Evolutionary conservation across 139 green algal species (phyloP).

Genomic region (Coelastrella sp.): DNA sequence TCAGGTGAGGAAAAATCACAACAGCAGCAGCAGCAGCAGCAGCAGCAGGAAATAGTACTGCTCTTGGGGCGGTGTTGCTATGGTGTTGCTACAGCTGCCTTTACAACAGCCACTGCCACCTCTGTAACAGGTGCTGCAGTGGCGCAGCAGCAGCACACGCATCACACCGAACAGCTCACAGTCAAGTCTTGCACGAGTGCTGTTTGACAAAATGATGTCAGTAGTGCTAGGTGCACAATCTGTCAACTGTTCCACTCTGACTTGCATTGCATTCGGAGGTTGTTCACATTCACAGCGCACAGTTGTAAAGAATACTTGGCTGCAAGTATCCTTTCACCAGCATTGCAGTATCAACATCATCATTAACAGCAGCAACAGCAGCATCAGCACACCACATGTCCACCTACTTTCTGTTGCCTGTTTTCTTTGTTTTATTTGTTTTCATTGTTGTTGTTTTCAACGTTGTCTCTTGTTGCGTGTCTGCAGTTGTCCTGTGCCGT

Average conservation of each 20-base stretch:
- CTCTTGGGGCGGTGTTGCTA: too few relatives aligned
- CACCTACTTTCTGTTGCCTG: too few relatives aligned
- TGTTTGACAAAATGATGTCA: neutral
- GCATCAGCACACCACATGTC: neutral
- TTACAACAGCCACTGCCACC: neutral
- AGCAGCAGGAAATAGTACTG: slow-evolving; percentile 39
- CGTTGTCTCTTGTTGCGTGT: neutral
- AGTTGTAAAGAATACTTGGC: too few relatives aligned
- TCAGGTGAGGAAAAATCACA: slow-evolving; percentile 60
- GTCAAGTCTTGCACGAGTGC: too few relatives aligned
- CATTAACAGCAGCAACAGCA: neutral
- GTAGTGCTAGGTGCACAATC: neutral
- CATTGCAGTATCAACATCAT: too few relatives aligned
- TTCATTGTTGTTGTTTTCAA: neutral
- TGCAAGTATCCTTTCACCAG: too few relatives aligned
- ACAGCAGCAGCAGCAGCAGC: slow-evolving; percentile 2
- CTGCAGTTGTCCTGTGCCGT: slow-evolving; percentile 81
- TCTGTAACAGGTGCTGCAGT: neutral
- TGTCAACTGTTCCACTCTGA: neutral
- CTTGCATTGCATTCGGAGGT: too few relatives aligned
- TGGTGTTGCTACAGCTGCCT: neutral
- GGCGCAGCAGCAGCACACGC: too few relatives aligned
- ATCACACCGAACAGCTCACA: too few relatives aligned
- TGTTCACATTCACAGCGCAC: too few relatives aligned
- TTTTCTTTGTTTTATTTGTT: too few relatives aligned